phyloP scores from a whole-genome alignment of 495 filamentous ascomycete genomes.

The Penicillium coprophilum region DNA sequence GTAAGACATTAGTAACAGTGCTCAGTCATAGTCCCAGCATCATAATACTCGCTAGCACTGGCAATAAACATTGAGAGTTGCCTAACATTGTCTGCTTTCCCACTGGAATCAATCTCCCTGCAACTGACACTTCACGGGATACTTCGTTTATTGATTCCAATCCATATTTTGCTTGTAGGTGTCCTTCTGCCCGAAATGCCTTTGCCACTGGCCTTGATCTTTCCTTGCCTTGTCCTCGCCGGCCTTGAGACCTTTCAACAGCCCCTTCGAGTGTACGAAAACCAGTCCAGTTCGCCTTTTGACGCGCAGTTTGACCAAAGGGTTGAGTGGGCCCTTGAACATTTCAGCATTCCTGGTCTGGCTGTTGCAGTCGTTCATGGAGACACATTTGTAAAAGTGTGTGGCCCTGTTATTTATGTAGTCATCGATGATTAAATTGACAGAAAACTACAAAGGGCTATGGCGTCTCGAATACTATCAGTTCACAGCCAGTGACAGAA shows the following conservation, averaged over 20 bases:
- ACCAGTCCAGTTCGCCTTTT: conserved; percentile 1
- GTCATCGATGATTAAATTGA: background rate
- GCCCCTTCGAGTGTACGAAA: conserved; percentile 1
- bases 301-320: conserved; percentile 6
- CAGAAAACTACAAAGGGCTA: conserved; percentile 40
- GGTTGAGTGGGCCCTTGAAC: conserved; percentile 10
- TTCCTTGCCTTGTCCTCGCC: too few relatives aligned
- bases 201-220: too few relatives aligned
- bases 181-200: too few relatives aligned
- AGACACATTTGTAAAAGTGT: conserved; percentile 7
- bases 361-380: conserved; percentile 9
- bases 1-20: too few relatives aligned
- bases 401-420: background rate
- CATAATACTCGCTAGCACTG: too few relatives aligned
- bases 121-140: too few relatives aligned
- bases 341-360: conserved; percentile 12
- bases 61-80: too few relatives aligned
- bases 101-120: too few relatives aligned
- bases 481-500: conserved; percentile 43
- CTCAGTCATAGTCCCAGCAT: too few relatives aligned
- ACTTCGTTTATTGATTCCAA: too few relatives aligned
- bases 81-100: too few relatives aligned
- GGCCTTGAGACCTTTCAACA: background rate
- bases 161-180: too few relatives aligned
- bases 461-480: conserved; percentile 34